phyloP scores from a whole-genome alignment of 306 rosid genomes.

The Inga leiocalycina region DNA sequence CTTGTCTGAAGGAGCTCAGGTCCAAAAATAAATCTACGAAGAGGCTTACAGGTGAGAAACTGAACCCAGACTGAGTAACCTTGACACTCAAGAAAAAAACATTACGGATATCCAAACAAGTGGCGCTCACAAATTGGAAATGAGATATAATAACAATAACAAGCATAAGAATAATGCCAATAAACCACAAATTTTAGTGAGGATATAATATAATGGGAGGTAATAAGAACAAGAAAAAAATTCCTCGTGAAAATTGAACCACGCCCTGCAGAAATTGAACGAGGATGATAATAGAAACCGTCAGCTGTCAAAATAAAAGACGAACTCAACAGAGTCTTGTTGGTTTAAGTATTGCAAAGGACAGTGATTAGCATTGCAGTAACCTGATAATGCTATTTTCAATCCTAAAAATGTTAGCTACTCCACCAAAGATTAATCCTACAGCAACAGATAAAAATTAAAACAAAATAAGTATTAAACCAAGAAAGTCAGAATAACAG shows the following conservation, averaged over 20 bases:
- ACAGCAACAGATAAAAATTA: neutral
- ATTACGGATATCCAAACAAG: neutral
- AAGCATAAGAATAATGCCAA: neutral
- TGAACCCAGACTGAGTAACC: constrained; percentile 97
- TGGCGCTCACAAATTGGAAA: too few species aligned
- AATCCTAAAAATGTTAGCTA: constrained; percentile 86
- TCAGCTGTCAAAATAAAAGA: neutral
- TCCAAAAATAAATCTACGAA: too few species aligned
- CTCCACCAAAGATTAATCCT: constrained; percentile 92
- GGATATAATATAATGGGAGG: constrained; percentile 99
- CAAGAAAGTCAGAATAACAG: neutral
- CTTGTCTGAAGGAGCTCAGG: too few species aligned
- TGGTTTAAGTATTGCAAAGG: neutral
- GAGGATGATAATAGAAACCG: constrained; percentile 17
- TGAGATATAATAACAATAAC: too few species aligned
- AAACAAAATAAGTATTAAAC: neutral
- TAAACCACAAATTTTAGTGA: neutral
- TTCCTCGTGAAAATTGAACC: constrained; percentile 99
- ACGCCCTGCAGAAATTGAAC: constrained; percentile 56
- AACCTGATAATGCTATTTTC: constrained; percentile 82
- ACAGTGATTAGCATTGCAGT: neutral
- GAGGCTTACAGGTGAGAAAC: constrained; percentile 87
- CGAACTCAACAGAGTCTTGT: neutral
- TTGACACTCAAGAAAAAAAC: constrained; percentile 59
- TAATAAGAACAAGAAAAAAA: constrained; percentile 90